These are phyloP conservation scores for Cupressus sempervirens DNA, from an alignment of 75 land plant species.

Conservation along the genomic window DNA sequence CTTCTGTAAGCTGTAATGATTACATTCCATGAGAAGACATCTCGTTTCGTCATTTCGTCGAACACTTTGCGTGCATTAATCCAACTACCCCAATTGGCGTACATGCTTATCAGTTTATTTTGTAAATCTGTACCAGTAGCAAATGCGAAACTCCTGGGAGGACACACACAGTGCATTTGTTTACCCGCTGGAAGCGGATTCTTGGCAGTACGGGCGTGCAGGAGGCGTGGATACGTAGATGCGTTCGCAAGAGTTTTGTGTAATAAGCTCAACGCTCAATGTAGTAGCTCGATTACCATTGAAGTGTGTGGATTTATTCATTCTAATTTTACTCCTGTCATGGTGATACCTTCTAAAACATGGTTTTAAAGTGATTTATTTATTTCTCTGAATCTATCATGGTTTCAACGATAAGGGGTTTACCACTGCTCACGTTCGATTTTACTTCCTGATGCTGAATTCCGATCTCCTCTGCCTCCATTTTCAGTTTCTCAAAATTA, in stretches of 20 bases:
- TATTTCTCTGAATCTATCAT: no score
- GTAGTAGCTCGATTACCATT: no score
- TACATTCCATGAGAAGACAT: conserved; percentile 15
- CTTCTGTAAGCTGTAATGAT: conserved; percentile 17
- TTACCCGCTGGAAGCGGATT: conserved; percentile 23
- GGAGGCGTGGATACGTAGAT: neutral
- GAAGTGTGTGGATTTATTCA: no score
- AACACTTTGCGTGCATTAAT: conserved; percentile 26
- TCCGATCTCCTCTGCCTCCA: no score
- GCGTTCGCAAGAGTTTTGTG: neutral
- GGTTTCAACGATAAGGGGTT: no score
- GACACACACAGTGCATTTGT: no score
- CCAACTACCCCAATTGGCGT: conserved; percentile 42
- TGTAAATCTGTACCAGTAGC: conserved; percentile 8
- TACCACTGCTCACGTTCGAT: no score
- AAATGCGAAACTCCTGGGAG: conserved; percentile 15
- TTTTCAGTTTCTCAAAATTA: no score
- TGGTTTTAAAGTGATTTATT: no score
- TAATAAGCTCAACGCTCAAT: neutral
- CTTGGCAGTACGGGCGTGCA: conserved; percentile 15
- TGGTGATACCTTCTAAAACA: no score
- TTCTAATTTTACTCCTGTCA: no score
- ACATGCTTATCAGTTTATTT: conserved; percentile 55
- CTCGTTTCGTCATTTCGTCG: conserved; percentile 10
- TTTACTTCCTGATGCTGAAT: no score